Evolutionary conservation across 148 eudicot genomes (phyloP).

Genomic region (Rhododendron ferrugineum): DNA sequence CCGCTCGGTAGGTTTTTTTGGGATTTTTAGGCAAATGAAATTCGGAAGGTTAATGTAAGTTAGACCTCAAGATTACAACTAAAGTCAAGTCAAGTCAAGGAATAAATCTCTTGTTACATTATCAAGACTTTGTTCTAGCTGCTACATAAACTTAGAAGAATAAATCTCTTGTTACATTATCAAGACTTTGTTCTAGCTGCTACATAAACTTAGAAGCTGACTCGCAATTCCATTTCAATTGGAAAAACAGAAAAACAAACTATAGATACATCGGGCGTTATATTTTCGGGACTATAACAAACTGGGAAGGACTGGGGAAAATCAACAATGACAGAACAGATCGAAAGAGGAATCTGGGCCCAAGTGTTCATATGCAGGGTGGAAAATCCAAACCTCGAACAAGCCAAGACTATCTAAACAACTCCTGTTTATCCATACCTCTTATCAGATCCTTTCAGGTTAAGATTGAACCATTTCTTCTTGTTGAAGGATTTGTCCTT

Average conservation of each 20-base stretch:
- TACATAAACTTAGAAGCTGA: slow-evolving; percentile 4
- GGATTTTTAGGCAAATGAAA: not conserved
- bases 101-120: not conserved
- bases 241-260: not conserved
- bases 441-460: slow-evolving; percentile 69
- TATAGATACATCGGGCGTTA: not conserved
- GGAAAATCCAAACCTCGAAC: slow-evolving; percentile 8
- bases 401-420: not conserved
- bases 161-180: not conserved
- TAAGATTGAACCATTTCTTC: slow-evolving; percentile 90
- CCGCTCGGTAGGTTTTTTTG: not conserved
- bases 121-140: not conserved
- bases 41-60: not conserved
- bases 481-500: slow-evolving; percentile 68
- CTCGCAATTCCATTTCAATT: not conserved
- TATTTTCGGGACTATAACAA: not conserved
- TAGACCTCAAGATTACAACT: not conserved
- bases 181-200: not conserved
- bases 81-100: not conserved
- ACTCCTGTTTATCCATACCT: slow-evolving; percentile 16
- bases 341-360: not conserved
- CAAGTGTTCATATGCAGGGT: not conserved
- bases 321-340: slow-evolving; percentile 1
- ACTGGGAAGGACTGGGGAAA: not conserved
- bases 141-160: not conserved